Conservation (phyloP, 495 filamentous ascomycete species). For the Aspergillus homomorphus region DNA sequence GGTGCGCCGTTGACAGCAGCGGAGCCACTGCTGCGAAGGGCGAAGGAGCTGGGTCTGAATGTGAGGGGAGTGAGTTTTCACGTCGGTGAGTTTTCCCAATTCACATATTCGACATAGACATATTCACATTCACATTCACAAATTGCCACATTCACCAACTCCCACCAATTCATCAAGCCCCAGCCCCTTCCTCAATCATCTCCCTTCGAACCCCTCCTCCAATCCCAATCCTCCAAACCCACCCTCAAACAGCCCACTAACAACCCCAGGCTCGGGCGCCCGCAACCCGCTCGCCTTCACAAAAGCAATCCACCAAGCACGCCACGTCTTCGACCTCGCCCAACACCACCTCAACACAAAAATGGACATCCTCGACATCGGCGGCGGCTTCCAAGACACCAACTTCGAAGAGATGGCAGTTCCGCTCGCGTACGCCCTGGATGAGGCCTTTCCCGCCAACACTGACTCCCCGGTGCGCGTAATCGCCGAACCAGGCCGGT, state of each 20-base stretch:
- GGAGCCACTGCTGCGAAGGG: constrained; percentile 17
- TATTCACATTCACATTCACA: too few species aligned
- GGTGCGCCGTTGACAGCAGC: constrained; percentile 26
- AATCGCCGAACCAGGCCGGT: constrained; percentile 36
- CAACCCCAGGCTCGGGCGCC: constrained; percentile 20
- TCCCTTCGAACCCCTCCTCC: too few species aligned
- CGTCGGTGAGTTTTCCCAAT: constrained; percentile 23
- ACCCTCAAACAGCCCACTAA: not conserved
- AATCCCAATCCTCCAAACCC: too few species aligned
- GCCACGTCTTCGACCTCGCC: constrained; percentile 22
- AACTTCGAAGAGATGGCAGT: constrained; percentile 23
- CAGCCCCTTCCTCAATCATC: too few species aligned
- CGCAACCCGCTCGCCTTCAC: constrained; percentile 21
- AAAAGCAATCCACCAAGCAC: constrained; percentile 26
- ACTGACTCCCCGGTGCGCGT: constrained; percentile 8
- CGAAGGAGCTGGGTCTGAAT: constrained; percentile 26
- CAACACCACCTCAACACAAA: constrained; percentile 13
- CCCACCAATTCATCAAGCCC: too few species aligned
- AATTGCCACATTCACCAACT: too few species aligned
- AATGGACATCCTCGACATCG: constrained; percentile 26
- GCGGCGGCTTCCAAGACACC: constrained; percentile 30
- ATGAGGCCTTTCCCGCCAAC: constrained; percentile 15
- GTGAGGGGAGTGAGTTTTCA: constrained; percentile 37
- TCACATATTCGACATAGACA: too few species aligned
- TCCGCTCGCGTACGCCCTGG: constrained; percentile 1